These are phyloP conservation scores for Botrytis deweyae DNA, from an alignment of 2,329 filamentous ascomycete species.

Conservation along the genomic window DNA sequence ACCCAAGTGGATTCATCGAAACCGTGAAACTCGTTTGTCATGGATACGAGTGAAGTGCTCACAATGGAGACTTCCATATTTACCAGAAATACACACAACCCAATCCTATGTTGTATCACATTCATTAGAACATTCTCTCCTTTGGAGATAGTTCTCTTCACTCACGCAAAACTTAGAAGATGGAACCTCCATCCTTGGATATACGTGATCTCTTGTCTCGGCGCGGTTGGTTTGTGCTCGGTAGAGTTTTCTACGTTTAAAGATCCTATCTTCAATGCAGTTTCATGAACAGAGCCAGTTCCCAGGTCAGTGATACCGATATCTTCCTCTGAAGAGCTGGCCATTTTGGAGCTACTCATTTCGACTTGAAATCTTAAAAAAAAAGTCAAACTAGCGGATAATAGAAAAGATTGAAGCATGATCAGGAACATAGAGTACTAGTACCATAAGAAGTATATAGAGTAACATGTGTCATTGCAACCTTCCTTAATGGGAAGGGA, in stretches of 20 bases:
- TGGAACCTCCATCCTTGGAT: constrained; percentile 9
- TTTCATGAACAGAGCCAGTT: background rate
- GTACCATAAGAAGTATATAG: too few relatives aligned
- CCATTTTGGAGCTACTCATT: background rate
- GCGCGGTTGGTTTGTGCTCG: background rate
- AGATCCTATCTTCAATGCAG: background rate
- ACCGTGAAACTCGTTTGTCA: too few relatives aligned
- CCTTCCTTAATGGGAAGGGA: too few relatives aligned
- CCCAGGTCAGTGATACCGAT: background rate
- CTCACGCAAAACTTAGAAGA: background rate
- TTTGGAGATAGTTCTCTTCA: background rate
- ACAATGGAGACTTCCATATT: too few relatives aligned
- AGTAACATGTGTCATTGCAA: too few relatives aligned
- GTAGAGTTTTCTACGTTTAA: background rate
- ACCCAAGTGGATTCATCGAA: background rate
- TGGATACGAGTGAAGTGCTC: too few relatives aligned
- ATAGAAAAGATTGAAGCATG: background rate
- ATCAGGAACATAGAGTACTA: too few relatives aligned
- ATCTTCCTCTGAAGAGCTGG: background rate
- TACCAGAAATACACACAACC: too few relatives aligned
- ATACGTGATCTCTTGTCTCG: constrained; percentile 1
- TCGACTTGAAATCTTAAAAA: background rate
- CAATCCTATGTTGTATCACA: background rate
- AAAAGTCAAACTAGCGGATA: background rate
- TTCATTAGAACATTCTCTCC: background rate